Percentiles rank a stretch among this genome's conserved stretches.
These are phyloP conservation scores for Trypanosoma boissoni DNA, from an alignment of 208 protist species.

Conservation along the genomic window DNA sequence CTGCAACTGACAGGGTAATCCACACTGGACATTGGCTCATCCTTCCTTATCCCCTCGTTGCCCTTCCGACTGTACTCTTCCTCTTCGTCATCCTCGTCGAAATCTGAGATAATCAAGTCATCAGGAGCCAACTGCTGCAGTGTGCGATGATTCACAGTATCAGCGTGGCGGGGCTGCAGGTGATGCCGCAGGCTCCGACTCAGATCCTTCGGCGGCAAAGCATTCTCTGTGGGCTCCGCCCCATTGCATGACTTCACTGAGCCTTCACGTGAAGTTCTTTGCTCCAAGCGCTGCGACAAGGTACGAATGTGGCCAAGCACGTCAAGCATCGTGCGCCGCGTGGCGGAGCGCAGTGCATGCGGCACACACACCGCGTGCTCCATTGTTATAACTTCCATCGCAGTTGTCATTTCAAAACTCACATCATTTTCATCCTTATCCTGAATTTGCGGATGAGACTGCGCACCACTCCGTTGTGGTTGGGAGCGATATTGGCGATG, in stretches of 20 bases:
- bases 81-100: constrained; percentile 26
- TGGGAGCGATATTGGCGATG: no score
- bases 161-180: constrained; percentile 22
- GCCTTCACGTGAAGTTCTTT: not conserved
- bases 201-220: no score
- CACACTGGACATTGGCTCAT: not conserved
- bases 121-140: not conserved
- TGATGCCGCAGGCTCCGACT: constrained; percentile 42
- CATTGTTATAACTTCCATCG: constrained; percentile 43
- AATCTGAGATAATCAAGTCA: constrained; percentile 33
- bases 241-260: no score
- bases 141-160: not conserved
- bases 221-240: no score
- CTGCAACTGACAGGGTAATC: not conserved
- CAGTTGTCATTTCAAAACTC: not conserved
- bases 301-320: constrained; percentile 24
- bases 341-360: constrained; percentile 26
- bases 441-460: no score
- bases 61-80: not conserved
- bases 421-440: no score
- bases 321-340: constrained; percentile 78
- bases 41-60: not conserved
- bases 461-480: no score
- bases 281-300: not conserved
- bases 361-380: constrained; percentile 56